A percentile compares a stretch with the other conserved stretches of the same genome.
Evolutionary conservation across 345 rosid species (phyloP).

Genomic region (Erodium maritimum): DNA sequence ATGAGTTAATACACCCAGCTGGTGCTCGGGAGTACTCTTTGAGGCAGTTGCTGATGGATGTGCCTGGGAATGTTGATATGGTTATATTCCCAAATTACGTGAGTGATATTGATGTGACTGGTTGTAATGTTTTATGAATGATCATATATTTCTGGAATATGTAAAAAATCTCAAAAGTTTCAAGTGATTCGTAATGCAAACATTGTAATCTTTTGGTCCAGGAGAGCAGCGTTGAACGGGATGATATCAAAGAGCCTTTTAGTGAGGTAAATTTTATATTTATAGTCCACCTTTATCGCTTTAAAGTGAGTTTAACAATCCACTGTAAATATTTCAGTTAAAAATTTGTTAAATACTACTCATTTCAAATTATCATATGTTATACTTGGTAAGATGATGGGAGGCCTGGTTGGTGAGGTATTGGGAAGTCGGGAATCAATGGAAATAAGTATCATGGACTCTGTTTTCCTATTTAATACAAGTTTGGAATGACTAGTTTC

Average conservation of each 20-base stretch:
- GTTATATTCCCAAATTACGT: constrained; percentile 88
- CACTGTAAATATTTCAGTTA: too few relatives aligned
- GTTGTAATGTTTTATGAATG: constrained; percentile 7
- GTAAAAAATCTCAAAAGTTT: too few relatives aligned
- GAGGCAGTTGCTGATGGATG: constrained; percentile 52
- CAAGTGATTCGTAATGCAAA: too few relatives aligned
- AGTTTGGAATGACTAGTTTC: too few relatives aligned
- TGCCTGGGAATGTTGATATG: constrained; percentile 59
- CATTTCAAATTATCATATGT: too few relatives aligned
- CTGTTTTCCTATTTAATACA: too few relatives aligned
- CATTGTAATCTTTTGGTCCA: constrained; percentile 19
- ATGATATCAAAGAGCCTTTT: constrained; percentile 78
- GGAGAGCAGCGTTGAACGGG: constrained; percentile 92
- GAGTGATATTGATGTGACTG: constrained; percentile 23
- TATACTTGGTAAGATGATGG: too few relatives aligned
- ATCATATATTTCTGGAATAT: background rate
- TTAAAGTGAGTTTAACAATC: too few relatives aligned
- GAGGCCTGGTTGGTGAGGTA: too few relatives aligned
- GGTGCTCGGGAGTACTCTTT: constrained; percentile 72
- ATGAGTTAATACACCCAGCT: constrained; percentile 76
- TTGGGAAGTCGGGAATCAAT: too few relatives aligned
- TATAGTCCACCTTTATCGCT: background rate
- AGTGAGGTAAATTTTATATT: constrained; percentile 45
- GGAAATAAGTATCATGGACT: too few relatives aligned
- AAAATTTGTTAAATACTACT: too few relatives aligned